Conservation (phyloP, 164 flowering plant genomes). For the Macadamia tetraphylla region DNA sequence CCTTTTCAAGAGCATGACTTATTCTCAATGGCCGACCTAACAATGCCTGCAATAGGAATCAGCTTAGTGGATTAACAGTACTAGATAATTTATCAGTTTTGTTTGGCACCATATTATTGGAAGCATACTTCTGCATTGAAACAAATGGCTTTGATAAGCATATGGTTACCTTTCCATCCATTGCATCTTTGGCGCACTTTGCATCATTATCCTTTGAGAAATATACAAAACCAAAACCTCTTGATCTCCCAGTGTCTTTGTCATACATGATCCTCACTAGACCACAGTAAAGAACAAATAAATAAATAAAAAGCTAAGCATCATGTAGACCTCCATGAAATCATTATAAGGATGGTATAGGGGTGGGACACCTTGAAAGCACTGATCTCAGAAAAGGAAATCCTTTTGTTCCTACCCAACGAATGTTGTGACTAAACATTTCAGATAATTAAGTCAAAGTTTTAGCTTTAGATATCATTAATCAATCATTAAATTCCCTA, state of each 20-base stretch:
- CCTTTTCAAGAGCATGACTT: slow-evolving; percentile 72
- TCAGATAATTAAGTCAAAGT: no score
- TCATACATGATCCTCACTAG: slow-evolving; percentile 42
- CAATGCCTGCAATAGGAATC: slow-evolving; percentile 48
- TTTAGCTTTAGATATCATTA: no score
- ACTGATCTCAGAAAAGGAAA: no score
- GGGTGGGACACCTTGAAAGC: no score
- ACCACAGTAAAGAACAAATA: not conserved
- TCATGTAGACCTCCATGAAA: no score
- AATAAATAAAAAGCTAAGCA: no score
- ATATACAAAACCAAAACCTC: slow-evolving; percentile 84
- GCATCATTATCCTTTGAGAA: slow-evolving; percentile 62
- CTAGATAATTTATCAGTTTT: not conserved
- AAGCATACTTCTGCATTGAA: not conserved
- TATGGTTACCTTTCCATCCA: slow-evolving; percentile 74
- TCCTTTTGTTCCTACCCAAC: no score
- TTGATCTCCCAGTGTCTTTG: slow-evolving; percentile 72
- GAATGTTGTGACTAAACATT: no score
- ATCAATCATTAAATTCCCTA: no score
- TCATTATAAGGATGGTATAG: no score
- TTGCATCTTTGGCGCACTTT: slow-evolving; percentile 66
- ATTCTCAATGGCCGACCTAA: slow-evolving; percentile 81
- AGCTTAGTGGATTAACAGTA: slow-evolving; percentile 2
- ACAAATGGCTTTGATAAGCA: not conserved
- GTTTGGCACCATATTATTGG: not conserved